These are phyloP conservation scores for Lipomyces anomalus DNA, from an alignment of 805 yeast genomes.

Conservation along the genomic window DNA sequence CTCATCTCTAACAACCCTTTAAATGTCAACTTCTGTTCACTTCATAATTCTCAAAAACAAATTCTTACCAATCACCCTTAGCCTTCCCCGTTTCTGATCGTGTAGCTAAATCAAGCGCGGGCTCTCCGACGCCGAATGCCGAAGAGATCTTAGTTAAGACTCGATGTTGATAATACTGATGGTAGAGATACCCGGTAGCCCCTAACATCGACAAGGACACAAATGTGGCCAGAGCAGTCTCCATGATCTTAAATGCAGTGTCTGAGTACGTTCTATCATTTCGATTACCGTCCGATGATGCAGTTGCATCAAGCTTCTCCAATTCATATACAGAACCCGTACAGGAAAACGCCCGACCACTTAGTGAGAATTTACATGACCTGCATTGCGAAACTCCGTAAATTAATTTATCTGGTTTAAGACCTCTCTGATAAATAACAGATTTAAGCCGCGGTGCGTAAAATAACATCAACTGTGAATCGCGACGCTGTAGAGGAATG, in stretches of 20 bases:
- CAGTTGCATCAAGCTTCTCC: background rate
- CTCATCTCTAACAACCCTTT: conserved; percentile 58
- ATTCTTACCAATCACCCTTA: conserved; percentile 10
- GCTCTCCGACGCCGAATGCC: conserved; percentile 65
- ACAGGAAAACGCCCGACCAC: background rate
- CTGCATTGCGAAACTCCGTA: too few relatives aligned
- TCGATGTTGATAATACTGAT: conserved; percentile 51
- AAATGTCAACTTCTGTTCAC: too few relatives aligned
- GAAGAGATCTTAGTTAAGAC: conserved; percentile 58
- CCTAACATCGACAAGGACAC: conserved; percentile 65
- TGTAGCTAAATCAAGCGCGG: conserved; percentile 54
- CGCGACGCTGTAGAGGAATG: too few relatives aligned
- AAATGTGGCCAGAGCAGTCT: conserved; percentile 66
- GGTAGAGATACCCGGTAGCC: conserved; percentile 66
- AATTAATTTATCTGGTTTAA: too few relatives aligned
- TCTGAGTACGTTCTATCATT: background rate
- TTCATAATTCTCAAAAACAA: conserved; percentile 1
- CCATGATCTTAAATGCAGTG: conserved; percentile 43
- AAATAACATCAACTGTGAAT: too few relatives aligned
- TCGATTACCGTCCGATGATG: background rate
- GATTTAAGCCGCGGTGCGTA: too few relatives aligned
- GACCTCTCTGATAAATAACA: too few relatives aligned
- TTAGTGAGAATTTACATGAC: too few relatives aligned
- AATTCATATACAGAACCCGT: background rate
- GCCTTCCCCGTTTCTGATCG: conserved; percentile 32